Evolutionary conservation across 2,329 filamentous ascomycete species (phyloP).

Genomic region (Aspergillus clavatus): DNA sequence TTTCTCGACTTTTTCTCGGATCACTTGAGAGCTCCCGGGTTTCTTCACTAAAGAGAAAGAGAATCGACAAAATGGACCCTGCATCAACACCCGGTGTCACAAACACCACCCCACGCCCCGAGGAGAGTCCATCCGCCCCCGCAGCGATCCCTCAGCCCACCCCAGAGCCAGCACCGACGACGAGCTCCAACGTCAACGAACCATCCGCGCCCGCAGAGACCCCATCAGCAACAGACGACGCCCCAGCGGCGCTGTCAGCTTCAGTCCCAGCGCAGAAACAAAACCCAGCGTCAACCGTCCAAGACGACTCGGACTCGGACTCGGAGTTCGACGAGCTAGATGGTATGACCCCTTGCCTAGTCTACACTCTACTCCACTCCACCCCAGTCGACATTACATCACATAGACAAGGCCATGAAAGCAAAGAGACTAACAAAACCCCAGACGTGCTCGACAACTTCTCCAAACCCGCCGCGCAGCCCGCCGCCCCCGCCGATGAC

Average conservation of each 20-base stretch:
- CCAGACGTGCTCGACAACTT: slow-evolving; percentile 92
- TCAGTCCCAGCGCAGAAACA: slow-evolving; percentile 5
- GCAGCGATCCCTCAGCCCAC: neutral
- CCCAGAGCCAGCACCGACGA: neutral
- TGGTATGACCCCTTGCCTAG: slow-evolving; percentile 51
- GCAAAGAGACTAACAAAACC: slow-evolving; percentile 7
- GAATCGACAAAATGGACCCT: neutral
- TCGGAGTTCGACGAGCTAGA: slow-evolving; percentile 95
- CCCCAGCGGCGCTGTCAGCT: slow-evolving; percentile 7
- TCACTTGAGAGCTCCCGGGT: neutral
- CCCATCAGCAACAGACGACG: slow-evolving; percentile 1
- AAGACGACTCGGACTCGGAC: slow-evolving; percentile 63
- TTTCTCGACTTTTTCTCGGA: neutral
- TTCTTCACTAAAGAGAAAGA: neutral
- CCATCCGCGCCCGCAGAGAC: slow-evolving; percentile 1
- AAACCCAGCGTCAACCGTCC: neutral
- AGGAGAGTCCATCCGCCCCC: slow-evolving; percentile 1
- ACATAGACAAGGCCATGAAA: neutral
- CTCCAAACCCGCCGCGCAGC: slow-evolving; percentile 30
- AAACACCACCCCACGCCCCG: neutral
- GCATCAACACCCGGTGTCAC: neutral
- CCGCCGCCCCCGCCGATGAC: slow-evolving; percentile 6
- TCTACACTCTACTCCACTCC: too few species aligned
- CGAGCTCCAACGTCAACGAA: neutral
- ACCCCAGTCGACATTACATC: neutral